A percentile compares a stretch with the other conserved stretches of the same genome.
These are phyloP conservation scores for Fusarium solani-melongenae DNA, from an alignment of 2,329 filamentous ascomycete genomes.

Conservation along the genomic window DNA sequence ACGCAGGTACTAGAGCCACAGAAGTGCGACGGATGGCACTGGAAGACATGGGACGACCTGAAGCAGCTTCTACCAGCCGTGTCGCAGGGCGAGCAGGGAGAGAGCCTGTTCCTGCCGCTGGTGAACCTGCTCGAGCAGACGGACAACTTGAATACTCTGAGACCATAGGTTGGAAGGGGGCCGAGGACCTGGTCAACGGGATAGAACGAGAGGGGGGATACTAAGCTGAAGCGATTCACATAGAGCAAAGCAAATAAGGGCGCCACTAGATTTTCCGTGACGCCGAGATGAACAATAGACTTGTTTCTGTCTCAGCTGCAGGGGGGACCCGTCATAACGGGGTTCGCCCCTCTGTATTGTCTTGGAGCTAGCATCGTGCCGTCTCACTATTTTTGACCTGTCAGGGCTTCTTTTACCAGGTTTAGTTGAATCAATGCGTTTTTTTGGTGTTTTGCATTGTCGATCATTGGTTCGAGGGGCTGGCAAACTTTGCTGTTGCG, in stretches of 20 bases:
- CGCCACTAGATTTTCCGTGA: not conserved
- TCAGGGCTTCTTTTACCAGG: no score
- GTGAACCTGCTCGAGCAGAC: constrained; percentile 44
- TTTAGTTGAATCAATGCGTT: not conserved
- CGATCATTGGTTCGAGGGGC: not conserved
- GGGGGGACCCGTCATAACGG: not conserved
- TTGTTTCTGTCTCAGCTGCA: not conserved
- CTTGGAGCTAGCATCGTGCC: not conserved
- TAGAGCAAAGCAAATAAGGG: not conserved
- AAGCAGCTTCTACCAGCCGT: constrained; percentile 35
- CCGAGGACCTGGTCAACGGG: not conserved
- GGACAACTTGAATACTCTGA: constrained; percentile 33
- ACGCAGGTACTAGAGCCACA: constrained; percentile 56
- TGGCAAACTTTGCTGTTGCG: not conserved
- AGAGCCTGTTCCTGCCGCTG: constrained; percentile 49
- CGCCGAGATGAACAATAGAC: not conserved
- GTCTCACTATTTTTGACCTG: not conserved
- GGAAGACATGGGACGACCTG: constrained; percentile 59
- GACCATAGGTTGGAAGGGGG: not conserved
- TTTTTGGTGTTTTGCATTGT: not conserved
- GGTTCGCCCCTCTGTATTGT: not conserved
- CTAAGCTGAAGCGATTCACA: not conserved
- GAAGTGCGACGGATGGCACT: constrained; percentile 64
- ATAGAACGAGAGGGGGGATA: not conserved
- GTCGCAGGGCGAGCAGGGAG: constrained; percentile 28